Conservation (phyloP, 768 basidiomycete genomes). For the Leccinum boreale region DNA sequence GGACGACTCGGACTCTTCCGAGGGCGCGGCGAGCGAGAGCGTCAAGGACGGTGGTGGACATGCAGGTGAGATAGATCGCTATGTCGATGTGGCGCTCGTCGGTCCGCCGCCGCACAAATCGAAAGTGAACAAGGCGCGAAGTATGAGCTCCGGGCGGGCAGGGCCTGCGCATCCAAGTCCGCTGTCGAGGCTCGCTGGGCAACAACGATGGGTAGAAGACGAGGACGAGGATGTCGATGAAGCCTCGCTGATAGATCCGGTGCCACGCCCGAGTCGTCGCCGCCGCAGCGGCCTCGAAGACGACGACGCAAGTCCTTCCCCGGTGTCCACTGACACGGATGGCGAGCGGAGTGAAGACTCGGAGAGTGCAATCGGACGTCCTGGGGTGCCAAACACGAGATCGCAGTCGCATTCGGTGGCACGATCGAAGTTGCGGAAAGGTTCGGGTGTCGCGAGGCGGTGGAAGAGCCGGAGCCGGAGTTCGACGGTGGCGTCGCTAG, state of each 20-base stretch:
- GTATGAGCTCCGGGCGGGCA: slow-evolving; percentile 19
- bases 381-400: neutral
- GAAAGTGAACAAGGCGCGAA: slow-evolving; percentile 39
- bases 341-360: slow-evolving; percentile 39
- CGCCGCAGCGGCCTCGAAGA: slow-evolving; percentile 37
- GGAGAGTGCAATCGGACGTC: slow-evolving; percentile 5
- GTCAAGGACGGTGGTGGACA: slow-evolving; percentile 16
- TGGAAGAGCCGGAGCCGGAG: slow-evolving; percentile 52
- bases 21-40: slow-evolving; percentile 20
- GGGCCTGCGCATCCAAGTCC: slow-evolving; percentile 57
- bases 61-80: slow-evolving; percentile 30
- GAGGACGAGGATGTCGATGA: slow-evolving; percentile 33
- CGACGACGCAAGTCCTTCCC: slow-evolving; percentile 52
- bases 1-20: slow-evolving; percentile 73
- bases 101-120: slow-evolving; percentile 2
- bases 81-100: slow-evolving; percentile 27
- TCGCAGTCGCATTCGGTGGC: slow-evolving; percentile 30
- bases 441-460: slow-evolving; percentile 18
- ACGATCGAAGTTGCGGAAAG: slow-evolving; percentile 31
- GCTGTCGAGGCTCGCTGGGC: slow-evolving; percentile 54
- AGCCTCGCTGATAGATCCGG: neutral
- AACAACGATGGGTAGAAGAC: slow-evolving; percentile 52
- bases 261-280: slow-evolving; percentile 1
- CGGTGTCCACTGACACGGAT: slow-evolving; percentile 62
- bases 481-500: slow-evolving; percentile 63